Evolutionary conservation across 768 basidiomycete species (phyloP).

Genomic region (Lenzites betulinus): DNA sequence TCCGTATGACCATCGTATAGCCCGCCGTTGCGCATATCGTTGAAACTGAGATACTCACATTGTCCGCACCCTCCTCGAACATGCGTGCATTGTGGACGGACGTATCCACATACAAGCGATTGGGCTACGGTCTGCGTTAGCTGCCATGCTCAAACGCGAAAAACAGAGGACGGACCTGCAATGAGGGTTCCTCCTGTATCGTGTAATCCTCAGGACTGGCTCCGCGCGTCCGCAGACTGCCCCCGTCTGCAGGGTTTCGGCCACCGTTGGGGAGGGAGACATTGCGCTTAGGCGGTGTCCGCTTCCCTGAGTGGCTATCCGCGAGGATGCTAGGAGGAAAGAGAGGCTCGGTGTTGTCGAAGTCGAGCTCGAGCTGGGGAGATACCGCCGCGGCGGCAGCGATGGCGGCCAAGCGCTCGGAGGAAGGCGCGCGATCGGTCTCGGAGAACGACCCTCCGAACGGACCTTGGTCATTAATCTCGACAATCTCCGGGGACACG

Average conservation of each 20-base stretch:
- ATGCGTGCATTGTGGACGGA: constrained; percentile 10
- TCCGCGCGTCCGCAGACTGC: neutral
- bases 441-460: constrained; percentile 12
- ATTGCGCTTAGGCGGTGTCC: constrained; percentile 25
- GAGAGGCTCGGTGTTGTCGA: constrained; percentile 20
- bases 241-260: neutral
- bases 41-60: neutral
- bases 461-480: constrained; percentile 25
- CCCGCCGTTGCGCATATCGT: neutral
- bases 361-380: constrained; percentile 27
- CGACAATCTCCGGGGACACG: constrained; percentile 28
- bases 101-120: constrained; percentile 17
- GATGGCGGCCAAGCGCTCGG: constrained; percentile 6
- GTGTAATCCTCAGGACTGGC: neutral
- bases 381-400: constrained; percentile 1
- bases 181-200: constrained; percentile 7
- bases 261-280: constrained; percentile 24
- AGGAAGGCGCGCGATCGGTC: constrained; percentile 2
- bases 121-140: neutral
- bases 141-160: neutral
- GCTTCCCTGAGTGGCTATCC: neutral
- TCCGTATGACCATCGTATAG: too few relatives aligned
- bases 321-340: constrained; percentile 23
- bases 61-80: constrained; percentile 9
- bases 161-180: constrained; percentile 4